phyloP scores from a whole-genome alignment of 1,284 basidiomycete genomes.

The Fomitopsis schrenkii region DNA sequence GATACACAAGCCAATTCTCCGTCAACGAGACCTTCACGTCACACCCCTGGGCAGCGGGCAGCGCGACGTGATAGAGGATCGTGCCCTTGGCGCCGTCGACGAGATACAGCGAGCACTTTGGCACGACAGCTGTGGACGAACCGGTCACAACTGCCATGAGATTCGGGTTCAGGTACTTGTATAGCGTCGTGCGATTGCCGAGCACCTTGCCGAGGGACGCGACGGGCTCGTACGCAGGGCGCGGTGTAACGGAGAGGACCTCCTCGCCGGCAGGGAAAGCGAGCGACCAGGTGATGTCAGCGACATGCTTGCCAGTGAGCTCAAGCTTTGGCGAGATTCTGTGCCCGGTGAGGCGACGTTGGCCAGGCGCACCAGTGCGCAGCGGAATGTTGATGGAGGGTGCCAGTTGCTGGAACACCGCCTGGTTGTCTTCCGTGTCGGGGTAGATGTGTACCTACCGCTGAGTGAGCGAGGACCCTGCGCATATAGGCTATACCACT shows the following conservation, averaged over 20 bases:
- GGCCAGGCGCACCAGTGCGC: constrained; percentile 37
- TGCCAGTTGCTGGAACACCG: constrained; percentile 39
- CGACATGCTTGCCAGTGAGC: constrained; percentile 45
- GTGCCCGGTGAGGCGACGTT: constrained; percentile 52
- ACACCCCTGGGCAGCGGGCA: constrained; percentile 50
- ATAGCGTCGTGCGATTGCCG: constrained; percentile 84
- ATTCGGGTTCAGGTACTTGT: constrained; percentile 93
- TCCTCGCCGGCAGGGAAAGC: constrained; percentile 52
- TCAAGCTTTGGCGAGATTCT: constrained; percentile 40
- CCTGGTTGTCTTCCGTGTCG: constrained; percentile 39
- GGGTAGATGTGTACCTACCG: constrained; percentile 62
- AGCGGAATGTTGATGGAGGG: constrained; percentile 52
- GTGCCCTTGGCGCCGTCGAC: constrained; percentile 79
- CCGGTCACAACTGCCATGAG: constrained; percentile 66
- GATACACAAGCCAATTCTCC: constrained; percentile 94
- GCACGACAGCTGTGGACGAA: constrained; percentile 22
- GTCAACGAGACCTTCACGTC: constrained; percentile 67
- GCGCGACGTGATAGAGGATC: constrained; percentile 59
- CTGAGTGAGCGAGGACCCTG: not conserved
- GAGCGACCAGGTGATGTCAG: constrained; percentile 64
- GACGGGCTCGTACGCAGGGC: constrained; percentile 43
- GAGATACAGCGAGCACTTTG: constrained; percentile 66
- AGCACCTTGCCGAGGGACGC: constrained; percentile 83
- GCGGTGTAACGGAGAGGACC: constrained; percentile 46
- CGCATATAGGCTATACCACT: constrained; percentile 7